Evolutionary conservation across 306 rosid genomes (phyloP).

Genomic region (Prunus dulcis): DNA sequence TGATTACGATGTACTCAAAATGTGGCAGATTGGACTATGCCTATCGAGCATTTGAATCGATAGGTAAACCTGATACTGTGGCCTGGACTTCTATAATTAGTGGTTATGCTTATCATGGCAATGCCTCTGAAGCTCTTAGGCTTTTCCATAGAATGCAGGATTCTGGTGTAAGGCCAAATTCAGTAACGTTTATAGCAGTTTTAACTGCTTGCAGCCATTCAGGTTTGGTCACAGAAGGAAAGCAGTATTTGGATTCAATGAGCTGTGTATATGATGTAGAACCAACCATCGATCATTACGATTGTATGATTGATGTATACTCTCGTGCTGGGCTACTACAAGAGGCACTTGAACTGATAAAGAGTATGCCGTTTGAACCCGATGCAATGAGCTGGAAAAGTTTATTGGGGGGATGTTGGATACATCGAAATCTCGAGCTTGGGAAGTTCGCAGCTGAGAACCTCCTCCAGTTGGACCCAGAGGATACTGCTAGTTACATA

Average conservation of each 20-base stretch:
- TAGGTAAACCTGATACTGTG: conserved; percentile 50
- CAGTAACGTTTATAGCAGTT: conserved; percentile 52
- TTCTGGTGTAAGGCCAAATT: conserved; percentile 48
- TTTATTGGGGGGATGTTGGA: conserved; percentile 66
- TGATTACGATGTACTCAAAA: conserved; percentile 66
- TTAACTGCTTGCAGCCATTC: conserved; percentile 60
- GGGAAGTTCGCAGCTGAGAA: conserved; percentile 48
- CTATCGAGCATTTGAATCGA: conserved; percentile 38
- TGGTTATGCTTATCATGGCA: conserved; percentile 56
- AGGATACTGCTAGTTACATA: conserved; percentile 48
- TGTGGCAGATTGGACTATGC: conserved; percentile 60
- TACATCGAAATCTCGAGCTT: conserved; percentile 43
- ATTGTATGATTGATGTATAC: conserved; percentile 57
- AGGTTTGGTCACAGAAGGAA: conserved; percentile 48
- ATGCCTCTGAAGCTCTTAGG: conserved; percentile 44
- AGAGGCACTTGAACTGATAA: conserved; percentile 49
- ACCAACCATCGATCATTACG: conserved; percentile 53
- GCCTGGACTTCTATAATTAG: conserved; percentile 64
- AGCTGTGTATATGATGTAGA: conserved; percentile 28
- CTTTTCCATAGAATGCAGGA: conserved; percentile 44
- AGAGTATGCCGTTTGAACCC: conserved; percentile 40
- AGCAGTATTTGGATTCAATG: conserved; percentile 51
- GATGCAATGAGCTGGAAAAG: conserved; percentile 64
- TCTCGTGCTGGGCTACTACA: conserved; percentile 51
- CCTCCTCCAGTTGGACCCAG: conserved; percentile 40